Base-by-base conservation (phyloP, 306 rosid species). In the Lathyrus tuberosus region DNA sequence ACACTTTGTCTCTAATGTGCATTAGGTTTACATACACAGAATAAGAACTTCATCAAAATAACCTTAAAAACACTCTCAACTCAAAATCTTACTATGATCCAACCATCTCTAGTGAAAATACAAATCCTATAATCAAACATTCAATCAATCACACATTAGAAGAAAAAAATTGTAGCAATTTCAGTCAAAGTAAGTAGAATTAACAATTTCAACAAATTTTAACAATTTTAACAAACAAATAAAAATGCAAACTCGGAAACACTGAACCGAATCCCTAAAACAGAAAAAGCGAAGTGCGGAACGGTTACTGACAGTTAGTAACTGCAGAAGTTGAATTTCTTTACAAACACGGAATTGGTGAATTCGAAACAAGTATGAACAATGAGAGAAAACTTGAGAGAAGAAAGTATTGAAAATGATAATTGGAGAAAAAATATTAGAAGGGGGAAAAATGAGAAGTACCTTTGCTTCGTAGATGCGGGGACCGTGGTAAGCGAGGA, bases 401-500 rank as follows among this genome's bases (percentile, higher is more conserved):
- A 31, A 57, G 3, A 48, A 40, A 67, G 54, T 43, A 72, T 40
- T 43, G 13, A 42, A 60, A 51, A 9, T 14, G 11, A 44, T 53
- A 31, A n/a, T 42, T 40, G 1, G 3, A 8, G 13, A 12, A 12
- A 30, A 62, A 20, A 6, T n/a, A 42, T 22, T 38, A 35, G 2
- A 52, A 51, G 67, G 73, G 48, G 6, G 24, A 42, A 26, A 56
- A 44, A 28, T 41, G 59, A 37, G 17, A 49, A 16, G 52, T 73
- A 71, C 98, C 98, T 90, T 90, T 73, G 98, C 96, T 86, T 90
- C 96, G 78, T 92, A 92, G 88, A 92, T 85, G 81, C 96, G 89
- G 78, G 91, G 93, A 47, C 96, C 96, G 24, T 90, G 96, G 63
- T 86, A 88, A 15, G 96, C 98, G 41, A 92, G 91, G 37, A 92